Conservation (phyloP, 345 rosid genomes). For the Syzygium oleosum region DNA sequence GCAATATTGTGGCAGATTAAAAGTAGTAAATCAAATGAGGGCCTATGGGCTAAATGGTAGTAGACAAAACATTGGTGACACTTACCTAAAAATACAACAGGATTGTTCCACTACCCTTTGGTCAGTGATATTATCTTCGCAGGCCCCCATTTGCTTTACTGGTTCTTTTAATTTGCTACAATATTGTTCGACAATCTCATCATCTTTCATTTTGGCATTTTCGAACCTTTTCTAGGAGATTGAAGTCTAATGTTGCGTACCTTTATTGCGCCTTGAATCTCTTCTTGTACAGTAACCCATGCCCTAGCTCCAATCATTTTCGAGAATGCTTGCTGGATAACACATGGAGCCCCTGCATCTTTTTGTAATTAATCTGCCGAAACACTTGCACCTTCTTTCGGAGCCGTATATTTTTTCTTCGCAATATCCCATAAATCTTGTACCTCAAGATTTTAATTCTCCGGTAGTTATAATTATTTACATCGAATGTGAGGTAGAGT, state of each 20-base stretch:
- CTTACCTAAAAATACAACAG: not conserved
- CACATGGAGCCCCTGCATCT: not conserved
- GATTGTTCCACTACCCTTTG: not conserved
- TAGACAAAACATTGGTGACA: not conserved
- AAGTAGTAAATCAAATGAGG: not conserved
- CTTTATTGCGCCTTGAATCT: not conserved
- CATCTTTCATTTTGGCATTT: not conserved
- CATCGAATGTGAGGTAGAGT: not conserved
- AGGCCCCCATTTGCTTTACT: not conserved
- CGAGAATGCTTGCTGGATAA: not conserved
- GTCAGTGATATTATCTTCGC: not conserved
- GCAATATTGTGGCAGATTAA: not conserved
- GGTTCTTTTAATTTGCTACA: not conserved
- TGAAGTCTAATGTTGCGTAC: not conserved
- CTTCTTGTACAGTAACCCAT: not conserved
- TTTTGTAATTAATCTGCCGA: not conserved
- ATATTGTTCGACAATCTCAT: not conserved
- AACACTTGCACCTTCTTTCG: not conserved
- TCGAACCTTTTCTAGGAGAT: not conserved
- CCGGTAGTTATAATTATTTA: not conserved
- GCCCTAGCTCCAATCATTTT: not conserved
- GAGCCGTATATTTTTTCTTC: not conserved
- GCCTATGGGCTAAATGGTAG: not conserved
- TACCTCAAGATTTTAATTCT: not conserved
- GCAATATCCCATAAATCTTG: not conserved